These are phyloP conservation scores for Babesia sp. DNA, from an alignment of 169 alveolate species.

Conservation along the genomic window DNA sequence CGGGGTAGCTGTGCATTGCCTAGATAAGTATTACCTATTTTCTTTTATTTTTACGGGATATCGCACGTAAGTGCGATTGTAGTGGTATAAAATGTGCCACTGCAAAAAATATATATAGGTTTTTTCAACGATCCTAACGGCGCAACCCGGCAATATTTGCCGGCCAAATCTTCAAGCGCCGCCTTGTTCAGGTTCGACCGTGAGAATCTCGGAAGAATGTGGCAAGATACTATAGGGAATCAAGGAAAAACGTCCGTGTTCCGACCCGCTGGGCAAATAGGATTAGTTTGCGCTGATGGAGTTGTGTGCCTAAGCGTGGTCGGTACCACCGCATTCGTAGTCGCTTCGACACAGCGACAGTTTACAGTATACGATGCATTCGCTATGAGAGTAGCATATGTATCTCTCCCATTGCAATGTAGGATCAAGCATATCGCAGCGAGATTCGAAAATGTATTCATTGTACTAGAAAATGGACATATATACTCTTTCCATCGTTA, in stretches of 20 bases:
- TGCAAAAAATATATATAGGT: no score
- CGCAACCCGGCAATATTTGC: no score
- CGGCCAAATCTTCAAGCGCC: no score
- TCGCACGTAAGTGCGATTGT: no score
- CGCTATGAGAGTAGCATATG: conserved; percentile 41
- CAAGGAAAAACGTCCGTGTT: conserved; percentile 58
- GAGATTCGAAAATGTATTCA: conserved; percentile 37
- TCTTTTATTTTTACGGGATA: no score
- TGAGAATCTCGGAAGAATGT: no score
- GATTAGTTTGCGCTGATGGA: conserved; percentile 57
- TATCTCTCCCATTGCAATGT: conserved; percentile 53
- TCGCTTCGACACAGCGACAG: conserved; percentile 46
- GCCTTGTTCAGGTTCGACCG: no score
- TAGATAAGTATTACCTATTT: no score
- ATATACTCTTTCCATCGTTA: conserved; percentile 54
- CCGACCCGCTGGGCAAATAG: conserved; percentile 60
- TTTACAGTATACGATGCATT: conserved; percentile 58
- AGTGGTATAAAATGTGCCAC: no score
- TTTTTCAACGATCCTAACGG: no score
- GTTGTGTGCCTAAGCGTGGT: conserved; percentile 35
- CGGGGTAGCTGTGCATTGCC: no score
- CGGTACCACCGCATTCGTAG: conserved; percentile 49
- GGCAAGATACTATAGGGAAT: neutral
- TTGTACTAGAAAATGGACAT: conserved; percentile 36
- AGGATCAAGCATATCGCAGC: conserved; percentile 49